Base-by-base conservation (phyloP, 441 rosid species). In the Pelargonium myrrhifolium region DNA sequence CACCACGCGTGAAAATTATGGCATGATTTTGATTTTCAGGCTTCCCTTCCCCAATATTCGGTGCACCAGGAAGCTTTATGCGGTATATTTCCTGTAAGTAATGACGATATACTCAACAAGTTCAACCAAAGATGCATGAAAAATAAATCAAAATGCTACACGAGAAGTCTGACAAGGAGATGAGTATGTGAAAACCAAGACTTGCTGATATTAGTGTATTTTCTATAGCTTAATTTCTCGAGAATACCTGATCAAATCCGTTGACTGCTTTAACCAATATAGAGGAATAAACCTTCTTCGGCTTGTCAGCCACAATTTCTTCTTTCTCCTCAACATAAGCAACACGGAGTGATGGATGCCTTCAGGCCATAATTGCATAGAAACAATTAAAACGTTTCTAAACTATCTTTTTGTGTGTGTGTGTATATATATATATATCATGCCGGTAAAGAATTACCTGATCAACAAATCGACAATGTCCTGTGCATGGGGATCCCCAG, bases 11-110 rank as follows among this genome's bases (percentile, higher is more conserved):
- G 74, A 91, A 94, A 68, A 94, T 77, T 67, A 94, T 88, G 65
- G 96, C 91, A 76, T 91, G 96, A 66, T 94, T 94, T 85, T 94
- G 97, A 80, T 94, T 94, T 87, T 94, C 99, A 65, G 97, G 99
- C 80, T 94, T 94, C 64, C 99, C 99, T 82, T 94, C 98, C 76
- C 99, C 99, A 20, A 94, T 89, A 75, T 81, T 94, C 68, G 98
- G 99, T 45, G 88, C 74, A 53, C 99, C 98, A 75, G 99, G 99
- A 77, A 94, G 97, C 84, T 92, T 89, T 77, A 94, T 79, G 22
- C 99, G 87, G 78, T 89, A 94, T 55, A 94, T 84, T 81, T 87
- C 98, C 98, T 94, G 64, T 17, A 67, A 69, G 65, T 68, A 65
- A 31, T 56, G 66, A 68, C 53, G 64, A 70, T 9, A 45, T 45